Conservation (phyloP, 176 grass and related monocot genomes). For the Bromus sterilis region DNA sequence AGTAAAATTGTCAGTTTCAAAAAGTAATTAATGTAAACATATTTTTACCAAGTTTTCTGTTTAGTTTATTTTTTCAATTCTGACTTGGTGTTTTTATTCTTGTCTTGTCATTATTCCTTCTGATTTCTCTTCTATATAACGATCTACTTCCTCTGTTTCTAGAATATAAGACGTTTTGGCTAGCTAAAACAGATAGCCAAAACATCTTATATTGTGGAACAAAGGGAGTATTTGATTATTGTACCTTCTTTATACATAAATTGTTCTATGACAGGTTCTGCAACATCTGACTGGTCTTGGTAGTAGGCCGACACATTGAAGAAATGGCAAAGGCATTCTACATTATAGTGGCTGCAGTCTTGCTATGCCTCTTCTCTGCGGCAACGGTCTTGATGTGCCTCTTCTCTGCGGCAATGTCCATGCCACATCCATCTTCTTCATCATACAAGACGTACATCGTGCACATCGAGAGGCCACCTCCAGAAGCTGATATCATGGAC, state of each 20-base stretch:
- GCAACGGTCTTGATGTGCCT: background rate
- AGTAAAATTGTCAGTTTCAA: too few species aligned
- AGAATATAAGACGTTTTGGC: background rate
- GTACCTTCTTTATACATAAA: background rate
- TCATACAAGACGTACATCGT: background rate
- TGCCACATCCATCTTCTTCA: background rate
- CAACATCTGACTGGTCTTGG: background rate
- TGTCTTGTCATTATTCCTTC: background rate
- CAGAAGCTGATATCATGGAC: background rate
- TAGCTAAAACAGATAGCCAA: too few species aligned
- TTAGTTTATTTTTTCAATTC: background rate
- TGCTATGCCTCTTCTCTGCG: background rate
- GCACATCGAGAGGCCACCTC: background rate
- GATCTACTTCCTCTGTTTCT: background rate
- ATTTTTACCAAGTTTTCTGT: background rate
- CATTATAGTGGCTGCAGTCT: background rate
- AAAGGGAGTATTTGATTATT: background rate
- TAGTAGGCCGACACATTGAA: background rate
- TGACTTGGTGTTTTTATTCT: background rate
- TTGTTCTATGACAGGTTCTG: background rate
- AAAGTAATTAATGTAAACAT: too few species aligned
- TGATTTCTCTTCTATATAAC: background rate
- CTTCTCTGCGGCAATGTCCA: background rate
- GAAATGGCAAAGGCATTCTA: background rate
- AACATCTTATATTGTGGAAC: background rate